These are phyloP conservation scores for Trifolium fragiferum DNA, from an alignment of 306 rosid species.

Conservation along the genomic window DNA sequence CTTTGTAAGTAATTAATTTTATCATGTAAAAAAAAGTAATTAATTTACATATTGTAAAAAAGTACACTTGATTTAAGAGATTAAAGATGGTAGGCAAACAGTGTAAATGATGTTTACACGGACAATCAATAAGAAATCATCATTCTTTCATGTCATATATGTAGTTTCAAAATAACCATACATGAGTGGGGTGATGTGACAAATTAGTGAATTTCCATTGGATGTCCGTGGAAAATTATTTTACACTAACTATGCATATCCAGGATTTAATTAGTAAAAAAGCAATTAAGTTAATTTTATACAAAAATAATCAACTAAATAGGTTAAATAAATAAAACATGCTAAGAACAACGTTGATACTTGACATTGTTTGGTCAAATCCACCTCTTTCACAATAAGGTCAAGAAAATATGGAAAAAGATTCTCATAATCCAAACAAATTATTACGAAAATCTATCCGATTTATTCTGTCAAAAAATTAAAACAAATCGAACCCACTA, in stretches of 20 bases:
- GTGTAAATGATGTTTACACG: too few species aligned
- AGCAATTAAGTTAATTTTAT: too few species aligned
- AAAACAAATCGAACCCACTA: not conserved
- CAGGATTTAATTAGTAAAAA: too few species aligned
- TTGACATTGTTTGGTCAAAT: not conserved
- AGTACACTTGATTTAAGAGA: too few species aligned
- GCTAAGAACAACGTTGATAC: not conserved
- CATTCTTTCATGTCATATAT: too few species aligned
- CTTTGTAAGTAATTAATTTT: not conserved
- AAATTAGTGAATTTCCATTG: too few species aligned
- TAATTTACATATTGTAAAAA: not conserved
- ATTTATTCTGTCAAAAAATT: not conserved
- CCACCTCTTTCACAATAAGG: not conserved
- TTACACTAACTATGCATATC: too few species aligned
- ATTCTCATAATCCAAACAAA: constrained; percentile 29
- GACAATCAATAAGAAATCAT: too few species aligned
- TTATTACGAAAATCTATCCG: not conserved
- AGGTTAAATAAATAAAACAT: not conserved
- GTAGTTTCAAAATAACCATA: too few species aligned
- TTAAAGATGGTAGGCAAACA: too few species aligned
- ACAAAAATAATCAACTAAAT: not conserved
- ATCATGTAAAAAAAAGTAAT: not conserved
- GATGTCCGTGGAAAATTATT: too few species aligned
- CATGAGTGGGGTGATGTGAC: too few species aligned
- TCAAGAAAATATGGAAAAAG: not conserved